Evolutionary conservation across 148 eudicot species (phyloP), one percentile per base, ranked within the genome.

Genomic region (Hydrangea macrophylla): DNA sequence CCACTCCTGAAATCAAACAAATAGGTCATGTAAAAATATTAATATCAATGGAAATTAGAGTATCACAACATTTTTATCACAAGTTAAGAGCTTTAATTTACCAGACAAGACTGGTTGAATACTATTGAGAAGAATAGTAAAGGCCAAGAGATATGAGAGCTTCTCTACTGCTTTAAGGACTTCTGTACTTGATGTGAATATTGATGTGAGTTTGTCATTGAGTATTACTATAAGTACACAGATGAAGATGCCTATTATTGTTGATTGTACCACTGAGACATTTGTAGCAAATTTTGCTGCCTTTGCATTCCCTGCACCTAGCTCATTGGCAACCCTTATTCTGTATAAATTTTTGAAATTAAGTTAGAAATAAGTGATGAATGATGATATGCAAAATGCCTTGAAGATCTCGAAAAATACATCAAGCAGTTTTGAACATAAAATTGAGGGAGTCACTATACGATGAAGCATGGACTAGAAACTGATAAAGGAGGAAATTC

Each of bases 291-390:
- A 80, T 64, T 35, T 80, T 10, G 86, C 86, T 27, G 69, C 86
- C 55, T 77, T 79, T 33, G 79, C 83, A 60, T 83, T 70, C 5
- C 86, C 81, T 2, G 83, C 81, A 26, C 86, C 86, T 15, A 82
- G 70, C 66, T 82, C 86, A 51, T 82, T 82, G 23, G 83, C 83
- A 15, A 82, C 86, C 44, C 86, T 70, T 22, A 82, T 79, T 57
- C 86, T 82, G 74, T n/a, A 57, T 25, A 35, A 55, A 35, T n/a
- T n/a, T n/a, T n/a, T n/a, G n/a, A n/a, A n/a, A n/a, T n/a, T n/a
- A n/a, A n/a, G n/a, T n/a, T n/a, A n/a, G n/a, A n/a, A n/a, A n/a
- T n/a, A n/a, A n/a, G n/a, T n/a, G n/a, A n/a, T n/a, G n/a, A n/a
- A n/a, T n/a, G n/a, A n/a, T n/a, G n/a, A n/a, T n/a, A n/a, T n/a